Percentiles rank a stretch among this genome's conserved stretches.
These are phyloP conservation scores for Dendrobium catenatum DNA, from an alignment of 106 monocot species.

Conservation along the genomic window DNA sequence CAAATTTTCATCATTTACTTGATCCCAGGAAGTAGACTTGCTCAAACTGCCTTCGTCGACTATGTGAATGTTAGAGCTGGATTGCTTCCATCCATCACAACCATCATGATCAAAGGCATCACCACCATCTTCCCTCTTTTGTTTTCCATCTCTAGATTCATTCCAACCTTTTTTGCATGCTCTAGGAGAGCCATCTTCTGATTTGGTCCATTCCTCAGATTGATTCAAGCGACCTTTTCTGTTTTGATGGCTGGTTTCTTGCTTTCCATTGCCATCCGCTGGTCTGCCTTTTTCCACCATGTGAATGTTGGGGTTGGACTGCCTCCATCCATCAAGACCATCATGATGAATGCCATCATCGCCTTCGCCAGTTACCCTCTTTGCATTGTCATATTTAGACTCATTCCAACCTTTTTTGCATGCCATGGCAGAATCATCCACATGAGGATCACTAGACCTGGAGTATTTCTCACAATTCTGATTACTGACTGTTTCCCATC, in stretches of 20 bases:
- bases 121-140: neutral
- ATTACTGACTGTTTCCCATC: neutral
- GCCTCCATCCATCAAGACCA: neutral
- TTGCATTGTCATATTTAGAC: neutral
- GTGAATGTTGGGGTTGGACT: neutral
- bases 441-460: neutral
- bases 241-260: neutral
- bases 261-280: neutral
- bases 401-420: neutral
- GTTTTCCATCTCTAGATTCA: neutral
- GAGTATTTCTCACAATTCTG: neutral
- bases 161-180: neutral
- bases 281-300: neutral
- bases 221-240: neutral
- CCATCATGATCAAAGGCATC: neutral
- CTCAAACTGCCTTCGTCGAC: neutral
- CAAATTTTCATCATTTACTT: neutral
- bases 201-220: neutral
- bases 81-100: neutral
- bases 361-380: neutral
- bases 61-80: neutral
- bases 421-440: neutral
- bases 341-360: neutral
- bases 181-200: neutral
- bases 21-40: neutral